Evolutionary conservation across 805 yeast species (phyloP).

Genomic region (Saturnispora dispora): DNA sequence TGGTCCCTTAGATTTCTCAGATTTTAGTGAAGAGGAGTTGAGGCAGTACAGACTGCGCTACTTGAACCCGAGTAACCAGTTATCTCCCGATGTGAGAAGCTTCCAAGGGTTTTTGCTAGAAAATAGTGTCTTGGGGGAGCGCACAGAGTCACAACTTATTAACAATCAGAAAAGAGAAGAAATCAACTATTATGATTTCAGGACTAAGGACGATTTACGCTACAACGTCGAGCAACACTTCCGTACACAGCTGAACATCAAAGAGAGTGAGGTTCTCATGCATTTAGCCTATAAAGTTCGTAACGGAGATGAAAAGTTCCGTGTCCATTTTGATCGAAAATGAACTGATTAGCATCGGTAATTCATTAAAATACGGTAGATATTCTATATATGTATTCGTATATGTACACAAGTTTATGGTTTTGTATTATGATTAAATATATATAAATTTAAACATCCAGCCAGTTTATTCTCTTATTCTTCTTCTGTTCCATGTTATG

Average conservation of each 20-base stretch:
- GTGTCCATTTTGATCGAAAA: slow-evolving; percentile 29
- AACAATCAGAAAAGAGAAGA: slow-evolving; percentile 22
- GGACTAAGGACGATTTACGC: slow-evolving; percentile 23
- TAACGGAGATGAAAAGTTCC: slow-evolving; percentile 42
- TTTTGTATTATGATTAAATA: background rate
- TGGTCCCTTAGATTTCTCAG: slow-evolving; percentile 62
- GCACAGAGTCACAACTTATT: slow-evolving; percentile 36
- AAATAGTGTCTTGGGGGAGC: slow-evolving; percentile 58
- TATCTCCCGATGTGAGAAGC: slow-evolving; percentile 56
- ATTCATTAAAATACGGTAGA: background rate
- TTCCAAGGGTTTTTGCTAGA: slow-evolving; percentile 61
- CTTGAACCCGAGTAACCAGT: slow-evolving; percentile 24
- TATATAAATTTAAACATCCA: background rate
- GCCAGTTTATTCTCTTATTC: background rate
- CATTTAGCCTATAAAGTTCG: slow-evolving; percentile 81
- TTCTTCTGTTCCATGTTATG: slow-evolving; percentile 1
- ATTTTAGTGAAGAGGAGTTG: slow-evolving; percentile 52
- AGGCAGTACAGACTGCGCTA: slow-evolving; percentile 58
- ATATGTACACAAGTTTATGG: background rate
- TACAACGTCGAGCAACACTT: slow-evolving; percentile 47
- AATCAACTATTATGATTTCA: slow-evolving; percentile 24
- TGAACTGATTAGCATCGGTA: background rate
- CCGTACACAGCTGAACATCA: slow-evolving; percentile 37
- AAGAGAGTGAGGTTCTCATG: slow-evolving; percentile 81
- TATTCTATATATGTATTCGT: background rate